These are phyloP conservation scores for Cladophialophora chaetospira DNA, from an alignment of 2,329 filamentous ascomycete genomes.

Conservation along the genomic window DNA sequence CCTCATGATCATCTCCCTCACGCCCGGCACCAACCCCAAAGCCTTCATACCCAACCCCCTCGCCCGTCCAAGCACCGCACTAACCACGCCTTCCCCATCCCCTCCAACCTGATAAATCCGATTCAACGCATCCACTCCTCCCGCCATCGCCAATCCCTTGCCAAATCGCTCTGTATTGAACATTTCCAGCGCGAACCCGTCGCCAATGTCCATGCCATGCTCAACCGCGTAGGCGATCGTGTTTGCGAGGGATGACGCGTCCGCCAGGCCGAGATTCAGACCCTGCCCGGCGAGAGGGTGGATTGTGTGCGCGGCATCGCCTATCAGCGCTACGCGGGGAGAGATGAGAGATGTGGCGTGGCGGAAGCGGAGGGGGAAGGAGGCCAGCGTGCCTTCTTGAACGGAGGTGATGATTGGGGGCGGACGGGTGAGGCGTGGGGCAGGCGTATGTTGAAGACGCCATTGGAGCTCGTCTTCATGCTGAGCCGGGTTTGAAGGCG, in stretches of 20 bases:
- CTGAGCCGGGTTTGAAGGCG: constrained; percentile 32
- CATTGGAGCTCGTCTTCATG: constrained; percentile 67
- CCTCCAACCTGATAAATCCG: constrained; percentile 30
- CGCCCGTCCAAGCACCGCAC: constrained; percentile 16
- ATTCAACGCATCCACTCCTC: constrained; percentile 31
- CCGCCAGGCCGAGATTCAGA: constrained; percentile 87
- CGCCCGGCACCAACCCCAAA: constrained; percentile 27
- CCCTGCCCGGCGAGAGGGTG: constrained; percentile 95
- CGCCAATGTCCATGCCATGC: constrained; percentile 86
- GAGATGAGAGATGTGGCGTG: constrained; percentile 93
- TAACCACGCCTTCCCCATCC: constrained; percentile 19
- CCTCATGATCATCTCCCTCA: constrained; percentile 32
- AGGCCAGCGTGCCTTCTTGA: constrained; percentile 78
- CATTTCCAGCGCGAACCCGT: constrained; percentile 72
- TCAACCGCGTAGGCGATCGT: constrained; percentile 74
- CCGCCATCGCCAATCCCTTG: constrained; percentile 37
- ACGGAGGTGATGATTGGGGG: constrained; percentile 70
- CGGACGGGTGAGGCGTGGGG: constrained; percentile 47
- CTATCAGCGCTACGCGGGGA: constrained; percentile 86
- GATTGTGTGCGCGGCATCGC: constrained; percentile 92
- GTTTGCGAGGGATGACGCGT: constrained; percentile 75
- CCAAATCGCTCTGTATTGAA: constrained; percentile 82
- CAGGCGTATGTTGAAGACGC: constrained; percentile 71
- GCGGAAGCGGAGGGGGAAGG: constrained; percentile 86
- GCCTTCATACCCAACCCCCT: constrained; percentile 32